A percentile compares a stretch with the other conserved stretches of the same genome.
phyloP scores from a whole-genome alignment of 352 stramenopile species.

The Phytophthora fragariaefolia region DNA sequence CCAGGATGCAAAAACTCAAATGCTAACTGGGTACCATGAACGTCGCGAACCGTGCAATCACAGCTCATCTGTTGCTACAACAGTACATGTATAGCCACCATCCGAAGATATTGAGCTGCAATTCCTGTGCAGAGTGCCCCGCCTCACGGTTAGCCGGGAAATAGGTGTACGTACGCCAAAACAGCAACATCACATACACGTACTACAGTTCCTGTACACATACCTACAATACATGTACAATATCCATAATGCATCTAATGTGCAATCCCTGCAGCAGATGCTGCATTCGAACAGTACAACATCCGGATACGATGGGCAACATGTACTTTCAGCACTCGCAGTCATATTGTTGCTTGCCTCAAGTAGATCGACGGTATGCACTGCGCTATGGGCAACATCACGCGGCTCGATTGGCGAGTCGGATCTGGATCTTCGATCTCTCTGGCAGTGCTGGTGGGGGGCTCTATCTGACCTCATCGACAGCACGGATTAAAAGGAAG shows the following conservation, averaged over 20 bases:
- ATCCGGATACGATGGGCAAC: neutral
- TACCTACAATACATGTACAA: neutral
- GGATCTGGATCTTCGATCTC: neutral
- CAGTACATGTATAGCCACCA: slow-evolving; percentile 1
- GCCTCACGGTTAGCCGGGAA: slow-evolving; percentile 12
- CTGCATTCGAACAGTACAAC: neutral
- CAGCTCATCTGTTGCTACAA: neutral
- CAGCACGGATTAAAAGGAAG: no score
- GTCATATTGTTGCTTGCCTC: neutral
- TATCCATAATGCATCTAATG: neutral
- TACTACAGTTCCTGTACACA: no score
- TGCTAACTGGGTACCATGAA: neutral
- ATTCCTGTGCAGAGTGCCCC: slow-evolving; percentile 3
- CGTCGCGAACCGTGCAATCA: neutral
- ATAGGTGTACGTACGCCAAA: neutral
- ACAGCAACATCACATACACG: neutral
- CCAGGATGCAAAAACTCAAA: neutral
- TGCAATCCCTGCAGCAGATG: neutral
- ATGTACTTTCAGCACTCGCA: no score
- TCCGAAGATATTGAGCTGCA: slow-evolving; percentile 5
- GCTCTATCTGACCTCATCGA: no score
- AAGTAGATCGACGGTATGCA: neutral
- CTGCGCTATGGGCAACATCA: neutral
- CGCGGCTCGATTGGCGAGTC: no score
- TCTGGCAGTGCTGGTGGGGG: no score